Base-by-base conservation (phyloP, 2,329 filamentous ascomycete species). In the Talaromyces sp. region DNA sequence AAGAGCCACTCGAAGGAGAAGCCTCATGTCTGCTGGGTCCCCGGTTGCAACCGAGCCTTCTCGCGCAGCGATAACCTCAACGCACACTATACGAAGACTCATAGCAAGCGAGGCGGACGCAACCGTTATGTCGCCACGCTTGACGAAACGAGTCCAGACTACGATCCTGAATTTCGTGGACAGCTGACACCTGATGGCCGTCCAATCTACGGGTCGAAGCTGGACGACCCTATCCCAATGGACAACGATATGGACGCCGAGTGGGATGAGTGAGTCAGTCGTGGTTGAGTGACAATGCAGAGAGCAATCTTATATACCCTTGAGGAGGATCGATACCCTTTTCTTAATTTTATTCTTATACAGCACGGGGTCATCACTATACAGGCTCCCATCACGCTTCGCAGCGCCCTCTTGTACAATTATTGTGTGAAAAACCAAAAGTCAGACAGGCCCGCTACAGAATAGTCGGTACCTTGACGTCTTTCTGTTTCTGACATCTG, bases 101-200 rank as follows among this genome's bases (percentile, higher is more conserved):
- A 80, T 69, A 79, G 77, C 67, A 79, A 78, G 70, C 75, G 75
- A 11, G 77, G 76, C 48, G 76, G 77, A 8, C 76, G 78, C 48
- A 80, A 80, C 64, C 72, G 77, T 56, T 80, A 80, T 61, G 78
- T 80, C 5, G 77, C 78, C 9, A 80, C 78, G 6, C 68, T 80
- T 52, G 78, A 80, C 63, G 74, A 77, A 28, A 72, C 68, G 31
- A 79, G 77, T 55, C 71, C 70, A 8, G 76, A 78, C 64, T 80
- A 76, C 65, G 75, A 80, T 62, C 76, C 76, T 0, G 76, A 79
- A 9, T 80, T 77, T 70, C 73, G 75, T 33, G 78, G 78, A 3
- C 74, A 76, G 40, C 69, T 80, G 9, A 78, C 77, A 6, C 69
- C 75, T 1, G 75, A 80, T 23, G 78, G 78, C 12, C 75, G 73